These are phyloP conservation scores for Asterionellopsis glacialis DNA, from an alignment of 108 stramenopile genomes.

Conservation along the genomic window DNA sequence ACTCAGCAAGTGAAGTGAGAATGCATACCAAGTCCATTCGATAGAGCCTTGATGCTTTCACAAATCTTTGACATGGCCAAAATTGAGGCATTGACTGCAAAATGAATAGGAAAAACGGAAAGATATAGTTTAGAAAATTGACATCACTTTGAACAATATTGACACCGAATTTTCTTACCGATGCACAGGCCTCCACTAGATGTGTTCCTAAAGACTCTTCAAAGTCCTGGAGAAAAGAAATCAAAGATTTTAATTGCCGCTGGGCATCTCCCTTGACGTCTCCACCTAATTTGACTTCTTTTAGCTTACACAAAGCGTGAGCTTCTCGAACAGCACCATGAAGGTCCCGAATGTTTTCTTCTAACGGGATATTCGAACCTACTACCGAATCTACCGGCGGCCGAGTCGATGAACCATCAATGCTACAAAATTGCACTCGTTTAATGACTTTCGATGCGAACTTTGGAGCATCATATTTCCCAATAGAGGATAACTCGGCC, in stretches of 20 bases:
- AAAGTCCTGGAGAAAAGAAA: not conserved
- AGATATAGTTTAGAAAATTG: not conserved
- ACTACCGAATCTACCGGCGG: constrained; percentile 12
- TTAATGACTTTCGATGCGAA: not conserved
- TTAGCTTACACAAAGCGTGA: not conserved
- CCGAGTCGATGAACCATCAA: constrained; percentile 10
- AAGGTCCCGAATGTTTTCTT: constrained; percentile 3
- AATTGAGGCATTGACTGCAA: constrained; percentile 10
- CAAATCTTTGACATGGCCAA: constrained; percentile 8
- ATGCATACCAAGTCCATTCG: not conserved
- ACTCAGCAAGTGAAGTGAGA: not conserved
- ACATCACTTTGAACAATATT: not conserved
- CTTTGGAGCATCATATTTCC: not conserved
- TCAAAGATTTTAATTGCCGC: not conserved
- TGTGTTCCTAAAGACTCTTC: not conserved
- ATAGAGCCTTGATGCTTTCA: not conserved
- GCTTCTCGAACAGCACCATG: not conserved
- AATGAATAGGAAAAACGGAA: not conserved
- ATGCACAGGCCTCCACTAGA: not conserved
- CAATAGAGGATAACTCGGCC: constrained; percentile 4
- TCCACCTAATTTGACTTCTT: not conserved
- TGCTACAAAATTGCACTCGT: constrained; percentile 6
- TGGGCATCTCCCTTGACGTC: not conserved
- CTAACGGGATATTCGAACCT: constrained; percentile 2
- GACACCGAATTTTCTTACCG: not conserved